These are phyloP conservation scores for Nicotiana benthamiana DNA, from an alignment of 257 asterid genomes.

Conservation along the genomic window DNA sequence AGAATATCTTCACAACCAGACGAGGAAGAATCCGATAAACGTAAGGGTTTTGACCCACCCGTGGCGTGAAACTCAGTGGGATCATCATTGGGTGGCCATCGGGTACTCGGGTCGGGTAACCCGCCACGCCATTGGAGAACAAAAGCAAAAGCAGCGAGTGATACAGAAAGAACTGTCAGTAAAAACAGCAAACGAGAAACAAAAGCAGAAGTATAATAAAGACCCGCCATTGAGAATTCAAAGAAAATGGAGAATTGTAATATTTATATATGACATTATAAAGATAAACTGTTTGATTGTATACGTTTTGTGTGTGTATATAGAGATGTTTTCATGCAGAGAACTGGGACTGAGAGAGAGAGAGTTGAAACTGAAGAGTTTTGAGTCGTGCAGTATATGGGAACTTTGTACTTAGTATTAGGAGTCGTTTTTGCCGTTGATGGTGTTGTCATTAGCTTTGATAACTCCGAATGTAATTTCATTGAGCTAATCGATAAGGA, in stretches of 20 bases:
- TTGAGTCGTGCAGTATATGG: not conserved
- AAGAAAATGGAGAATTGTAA: conserved; percentile 1
- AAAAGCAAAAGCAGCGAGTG: conserved; percentile 69
- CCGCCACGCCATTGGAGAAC: conserved; percentile 88
- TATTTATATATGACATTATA: not conserved
- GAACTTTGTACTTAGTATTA: not conserved
- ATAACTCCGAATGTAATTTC: not conserved
- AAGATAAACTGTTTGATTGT: not conserved
- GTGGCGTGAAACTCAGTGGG: conserved; percentile 43
- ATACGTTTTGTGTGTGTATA: not conserved
- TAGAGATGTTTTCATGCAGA: not conserved
- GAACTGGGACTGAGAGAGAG: not conserved
- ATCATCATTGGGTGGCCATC: conserved; percentile 38
- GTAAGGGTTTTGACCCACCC: conserved; percentile 12
- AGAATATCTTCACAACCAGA: conserved; percentile 43
- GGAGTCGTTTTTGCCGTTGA: not conserved
- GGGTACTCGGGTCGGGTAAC: conserved; percentile 45
- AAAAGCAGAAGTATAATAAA: conserved; percentile 10
- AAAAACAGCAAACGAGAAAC: conserved; percentile 32
- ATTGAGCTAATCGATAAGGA: not conserved
- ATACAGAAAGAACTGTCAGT: conserved; percentile 51
- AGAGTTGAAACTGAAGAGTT: not conserved
- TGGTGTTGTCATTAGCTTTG: not conserved
- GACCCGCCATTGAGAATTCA: conserved; percentile 60
- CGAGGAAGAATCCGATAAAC: conserved; percentile 21